These are phyloP conservation scores for Corylus americana DNA, from an alignment of 306 rosid genomes.

Conservation along the genomic window DNA sequence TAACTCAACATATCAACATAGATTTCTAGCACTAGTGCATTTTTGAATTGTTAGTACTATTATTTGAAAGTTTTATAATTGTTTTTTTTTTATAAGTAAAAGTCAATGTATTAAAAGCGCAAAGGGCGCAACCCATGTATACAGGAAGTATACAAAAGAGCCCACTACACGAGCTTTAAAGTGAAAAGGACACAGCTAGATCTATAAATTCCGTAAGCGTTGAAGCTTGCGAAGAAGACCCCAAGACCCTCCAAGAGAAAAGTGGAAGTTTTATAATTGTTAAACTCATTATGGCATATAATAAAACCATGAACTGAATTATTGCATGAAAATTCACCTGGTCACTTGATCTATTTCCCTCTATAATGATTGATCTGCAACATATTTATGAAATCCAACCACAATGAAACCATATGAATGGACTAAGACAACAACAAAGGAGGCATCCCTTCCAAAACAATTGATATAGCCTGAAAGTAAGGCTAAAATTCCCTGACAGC, in stretches of 20 bases:
- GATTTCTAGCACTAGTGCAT: not conserved
- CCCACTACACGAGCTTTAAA: too few relatives aligned
- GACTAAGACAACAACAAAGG: not conserved
- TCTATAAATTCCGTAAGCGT: too few relatives aligned
- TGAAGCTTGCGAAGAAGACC: too few relatives aligned
- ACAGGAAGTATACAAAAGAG: too few relatives aligned
- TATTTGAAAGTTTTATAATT: not conserved
- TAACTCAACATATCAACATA: not conserved
- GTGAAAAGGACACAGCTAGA: too few relatives aligned
- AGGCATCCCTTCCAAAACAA: not conserved
- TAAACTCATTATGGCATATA: not conserved
- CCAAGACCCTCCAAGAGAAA: too few relatives aligned
- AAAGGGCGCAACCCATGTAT: too few relatives aligned
- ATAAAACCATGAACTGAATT: not conserved
- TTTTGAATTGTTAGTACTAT: not conserved
- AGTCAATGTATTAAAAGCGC: too few relatives aligned
- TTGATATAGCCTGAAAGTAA: not conserved
- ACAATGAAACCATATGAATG: not conserved
- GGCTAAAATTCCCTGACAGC: not conserved
- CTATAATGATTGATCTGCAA: not conserved
- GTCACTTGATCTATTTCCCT: not conserved
- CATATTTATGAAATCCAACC: not conserved
- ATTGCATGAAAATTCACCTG: not conserved
- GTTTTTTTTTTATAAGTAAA: too few relatives aligned
- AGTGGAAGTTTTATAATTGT: not conserved